Base-by-base conservation (phyloP, 345 rosid genomes). In the Ceriops zippeliana region DNA sequence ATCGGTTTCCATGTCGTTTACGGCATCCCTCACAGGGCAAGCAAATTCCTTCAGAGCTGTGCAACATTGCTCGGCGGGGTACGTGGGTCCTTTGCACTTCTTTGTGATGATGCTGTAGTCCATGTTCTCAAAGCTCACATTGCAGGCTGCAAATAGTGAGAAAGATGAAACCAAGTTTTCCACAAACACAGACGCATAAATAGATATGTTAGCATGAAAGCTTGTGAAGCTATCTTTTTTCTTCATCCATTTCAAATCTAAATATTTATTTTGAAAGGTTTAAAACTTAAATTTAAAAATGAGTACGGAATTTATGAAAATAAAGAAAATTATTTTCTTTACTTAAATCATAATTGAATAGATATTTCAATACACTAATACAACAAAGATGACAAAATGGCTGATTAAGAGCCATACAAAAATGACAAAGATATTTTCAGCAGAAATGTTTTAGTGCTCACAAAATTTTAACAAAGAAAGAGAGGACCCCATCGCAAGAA, bases 21-120 rank as follows among this genome's bases (percentile, higher is more conserved):
- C 17, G 54, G 62, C 70, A 7, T 83, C 88, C 0, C 58, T n/a
- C 21, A 75, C 79, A 30, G 91, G 92, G 74, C 96, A 92, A 7
- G 86, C 86, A 16, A 92, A 88, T 60, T 82, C 80, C 69, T 81
- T 85, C 52, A 89, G 71, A 21, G 93, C 89, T 0, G 26, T 49
- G 53, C 93, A 89, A 30, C 96, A 92, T 38, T 21, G 38, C 6
- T 83, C 73, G 1, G 79, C 70, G 2, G 86, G 83, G 73, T 91
- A 89, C 19, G 82, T 78, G 16, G 97, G 96, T 70, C 92, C 96
- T 78, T 87, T 91, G 87, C 96, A 91, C 57, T 60, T 67, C 73
- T 75, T 83, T 54, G 93, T 87, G 30, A 91, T 52, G 73, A 87
- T 65, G 52, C 88, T 80, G 86, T 92, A 89, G 62, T 89, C 86